Evolutionary conservation across 2,329 filamentous ascomycete species (phyloP).

Genomic region (Tolypocladium amazonense): DNA sequence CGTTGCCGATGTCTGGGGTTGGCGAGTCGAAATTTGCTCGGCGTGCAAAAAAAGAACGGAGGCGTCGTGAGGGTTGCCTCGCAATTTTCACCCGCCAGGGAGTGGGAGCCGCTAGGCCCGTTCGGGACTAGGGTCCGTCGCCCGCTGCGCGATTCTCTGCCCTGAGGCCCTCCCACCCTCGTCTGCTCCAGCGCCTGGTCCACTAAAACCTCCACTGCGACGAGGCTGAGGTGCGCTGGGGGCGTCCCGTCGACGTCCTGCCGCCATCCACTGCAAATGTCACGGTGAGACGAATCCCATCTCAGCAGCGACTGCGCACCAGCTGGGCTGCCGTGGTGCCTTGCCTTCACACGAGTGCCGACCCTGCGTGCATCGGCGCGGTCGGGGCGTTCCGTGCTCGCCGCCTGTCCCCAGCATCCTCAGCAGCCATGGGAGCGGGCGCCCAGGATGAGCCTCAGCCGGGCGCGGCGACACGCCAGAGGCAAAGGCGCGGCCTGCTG

Average conservation of each 20-base stretch:
- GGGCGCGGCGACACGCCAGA: constrained; percentile 8
- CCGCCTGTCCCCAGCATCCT: neutral
- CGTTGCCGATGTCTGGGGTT: constrained; percentile 29
- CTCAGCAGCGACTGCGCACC: neutral
- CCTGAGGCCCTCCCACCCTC: neutral
- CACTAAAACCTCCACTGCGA: neutral
- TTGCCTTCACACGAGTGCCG: neutral
- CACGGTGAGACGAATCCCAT: neutral
- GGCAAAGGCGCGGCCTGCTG: constrained; percentile 23
- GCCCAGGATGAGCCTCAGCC: constrained; percentile 8
- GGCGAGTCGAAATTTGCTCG: constrained; percentile 33
- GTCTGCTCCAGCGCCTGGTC: neutral
- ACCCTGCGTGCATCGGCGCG: neutral
- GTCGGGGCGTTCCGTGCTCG: neutral
- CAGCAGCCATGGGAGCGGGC: constrained; percentile 7
- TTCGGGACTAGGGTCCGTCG: constrained; percentile 7
- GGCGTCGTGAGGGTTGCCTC: constrained; percentile 28
- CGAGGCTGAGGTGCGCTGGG: neutral
- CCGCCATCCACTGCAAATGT: no score
- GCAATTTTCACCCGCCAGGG: constrained; percentile 29
- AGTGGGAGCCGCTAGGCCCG: constrained; percentile 30
- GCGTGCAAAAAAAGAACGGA: constrained; percentile 28
- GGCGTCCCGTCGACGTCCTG: neutral
- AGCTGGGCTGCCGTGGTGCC: neutral
- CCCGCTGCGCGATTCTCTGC: neutral